Conservation (phyloP, 2,329 filamentous ascomycete genomes). For the Fusarium temperatum region DNA sequence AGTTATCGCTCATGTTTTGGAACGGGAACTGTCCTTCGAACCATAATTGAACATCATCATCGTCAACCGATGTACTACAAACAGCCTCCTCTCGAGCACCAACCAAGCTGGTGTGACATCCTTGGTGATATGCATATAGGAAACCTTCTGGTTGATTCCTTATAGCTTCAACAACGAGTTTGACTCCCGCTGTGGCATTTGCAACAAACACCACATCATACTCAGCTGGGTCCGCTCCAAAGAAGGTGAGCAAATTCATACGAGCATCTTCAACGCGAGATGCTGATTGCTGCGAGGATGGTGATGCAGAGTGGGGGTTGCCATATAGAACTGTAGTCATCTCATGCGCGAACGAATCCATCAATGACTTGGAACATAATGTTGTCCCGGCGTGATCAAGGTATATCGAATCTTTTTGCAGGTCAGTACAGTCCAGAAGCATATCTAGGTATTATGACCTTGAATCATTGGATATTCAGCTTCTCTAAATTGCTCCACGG, state of each 20-base stretch:
- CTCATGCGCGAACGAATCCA: slow-evolving; percentile 81
- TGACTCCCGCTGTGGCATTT: slow-evolving; percentile 91
- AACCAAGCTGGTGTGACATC: slow-evolving; percentile 87
- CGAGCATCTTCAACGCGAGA: slow-evolving; percentile 80
- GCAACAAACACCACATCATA: slow-evolving; percentile 93
- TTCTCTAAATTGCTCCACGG: slow-evolving; percentile 66
- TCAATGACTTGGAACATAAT: slow-evolving; percentile 78
- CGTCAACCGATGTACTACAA: slow-evolving; percentile 71
- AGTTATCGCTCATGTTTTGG: slow-evolving; percentile 25
- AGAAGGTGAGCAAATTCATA: slow-evolving; percentile 75
- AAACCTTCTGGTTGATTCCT: slow-evolving; percentile 76
- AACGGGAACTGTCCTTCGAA: slow-evolving; percentile 54
- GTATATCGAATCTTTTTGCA: slow-evolving; percentile 72
- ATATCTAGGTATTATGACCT: slow-evolving; percentile 54
- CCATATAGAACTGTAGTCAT: slow-evolving; percentile 84
- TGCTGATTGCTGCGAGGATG: slow-evolving; percentile 80
- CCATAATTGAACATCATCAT: slow-evolving; percentile 73
- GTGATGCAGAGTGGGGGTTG: slow-evolving; percentile 90
- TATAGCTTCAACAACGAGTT: slow-evolving; percentile 83
- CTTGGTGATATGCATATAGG: slow-evolving; percentile 82
- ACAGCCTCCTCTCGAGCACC: slow-evolving; percentile 79
- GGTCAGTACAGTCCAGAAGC: neutral
- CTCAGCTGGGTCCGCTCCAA: slow-evolving; percentile 80
- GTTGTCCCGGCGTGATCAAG: slow-evolving; percentile 98
- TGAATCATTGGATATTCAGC: slow-evolving; percentile 75